These are phyloP conservation scores for Hericium erinaceus DNA, from an alignment of 768 basidiomycete genomes.

Conservation along the genomic window DNA sequence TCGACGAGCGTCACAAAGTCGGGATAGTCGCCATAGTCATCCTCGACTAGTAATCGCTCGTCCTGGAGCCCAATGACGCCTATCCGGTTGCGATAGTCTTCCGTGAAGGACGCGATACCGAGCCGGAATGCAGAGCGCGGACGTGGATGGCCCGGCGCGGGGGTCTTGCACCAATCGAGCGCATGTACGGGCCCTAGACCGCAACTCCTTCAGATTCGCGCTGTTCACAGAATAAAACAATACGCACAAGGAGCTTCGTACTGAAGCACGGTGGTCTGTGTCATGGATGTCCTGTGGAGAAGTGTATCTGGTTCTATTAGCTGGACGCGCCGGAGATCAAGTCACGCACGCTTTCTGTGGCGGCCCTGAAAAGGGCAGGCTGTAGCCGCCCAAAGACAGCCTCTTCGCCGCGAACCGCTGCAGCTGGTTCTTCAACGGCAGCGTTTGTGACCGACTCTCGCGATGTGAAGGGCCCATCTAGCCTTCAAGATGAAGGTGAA, in stretches of 20 bases:
- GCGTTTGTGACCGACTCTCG: too few species aligned
- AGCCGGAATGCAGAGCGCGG: slow-evolving; percentile 75
- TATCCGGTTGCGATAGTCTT: slow-evolving; percentile 77
- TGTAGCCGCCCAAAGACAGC: neutral
- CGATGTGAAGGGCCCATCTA: too few species aligned
- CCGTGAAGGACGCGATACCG: slow-evolving; percentile 77
- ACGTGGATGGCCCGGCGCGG: slow-evolving; percentile 61
- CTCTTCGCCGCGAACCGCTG: neutral
- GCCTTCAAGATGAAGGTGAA: too few species aligned
- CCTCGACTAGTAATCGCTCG: slow-evolving; percentile 80
- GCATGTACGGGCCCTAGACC: slow-evolving; percentile 74
- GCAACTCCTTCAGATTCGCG: slow-evolving; percentile 3
- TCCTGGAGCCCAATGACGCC: slow-evolving; percentile 74
- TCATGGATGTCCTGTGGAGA: slow-evolving; percentile 31
- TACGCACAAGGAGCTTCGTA: slow-evolving; percentile 81
- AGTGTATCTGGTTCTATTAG: neutral
- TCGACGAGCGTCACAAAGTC: slow-evolving; percentile 85
- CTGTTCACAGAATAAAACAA: neutral
- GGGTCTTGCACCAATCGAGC: slow-evolving; percentile 82
- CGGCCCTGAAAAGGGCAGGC: neutral
- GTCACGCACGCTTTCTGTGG: neutral
- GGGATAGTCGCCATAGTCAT: slow-evolving; percentile 72
- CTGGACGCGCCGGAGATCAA: neutral
- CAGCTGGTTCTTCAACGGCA: neutral
- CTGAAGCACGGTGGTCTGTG: slow-evolving; percentile 63